Evolutionary conservation across 2,329 filamentous ascomycete species (phyloP).

Genomic region (Cladosporium velox): DNA sequence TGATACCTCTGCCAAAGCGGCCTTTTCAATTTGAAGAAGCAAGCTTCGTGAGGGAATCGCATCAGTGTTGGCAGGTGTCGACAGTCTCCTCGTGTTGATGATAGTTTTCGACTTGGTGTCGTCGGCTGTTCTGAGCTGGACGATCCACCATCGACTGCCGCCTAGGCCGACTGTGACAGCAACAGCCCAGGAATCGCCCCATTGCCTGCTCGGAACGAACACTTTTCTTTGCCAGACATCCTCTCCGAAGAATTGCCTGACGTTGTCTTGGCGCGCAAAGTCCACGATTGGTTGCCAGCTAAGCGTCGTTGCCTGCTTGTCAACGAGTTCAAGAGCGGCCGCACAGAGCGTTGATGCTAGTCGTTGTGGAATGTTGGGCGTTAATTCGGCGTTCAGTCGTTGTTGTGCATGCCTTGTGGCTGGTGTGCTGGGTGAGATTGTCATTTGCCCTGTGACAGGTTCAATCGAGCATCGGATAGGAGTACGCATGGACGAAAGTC

Average conservation of each 20-base stretch:
- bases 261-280: conserved; percentile 54
- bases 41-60: conserved; percentile 9
- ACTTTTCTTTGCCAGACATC: conserved; percentile 67
- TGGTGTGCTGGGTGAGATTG: conserved; percentile 61
- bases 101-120: conserved; percentile 25
- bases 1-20: conserved; percentile 41
- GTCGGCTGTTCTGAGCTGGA: conserved; percentile 57
- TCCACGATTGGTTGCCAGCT: conserved; percentile 62
- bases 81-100: conserved; percentile 24
- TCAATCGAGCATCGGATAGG: conserved; percentile 67
- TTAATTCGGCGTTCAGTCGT: conserved; percentile 64
- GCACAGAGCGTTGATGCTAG: conserved; percentile 65
- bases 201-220: conserved; percentile 67
- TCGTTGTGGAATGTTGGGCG: conserved; percentile 57
- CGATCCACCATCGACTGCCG: conserved; percentile 78
- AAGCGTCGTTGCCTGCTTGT: conserved; percentile 59
- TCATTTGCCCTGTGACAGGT: conserved; percentile 74
- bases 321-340: conserved; percentile 63
- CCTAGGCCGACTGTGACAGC: conserved; percentile 68
- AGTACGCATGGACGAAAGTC: conserved; percentile 64
- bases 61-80: background rate
- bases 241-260: conserved; percentile 62
- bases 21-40: conserved; percentile 40
- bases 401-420: conserved; percentile 56
- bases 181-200: conserved; percentile 72